Evolutionary conservation across 345 rosid genomes (phyloP), one percentile per base, ranked within the genome.

Genomic region (Sonneratia alba): DNA sequence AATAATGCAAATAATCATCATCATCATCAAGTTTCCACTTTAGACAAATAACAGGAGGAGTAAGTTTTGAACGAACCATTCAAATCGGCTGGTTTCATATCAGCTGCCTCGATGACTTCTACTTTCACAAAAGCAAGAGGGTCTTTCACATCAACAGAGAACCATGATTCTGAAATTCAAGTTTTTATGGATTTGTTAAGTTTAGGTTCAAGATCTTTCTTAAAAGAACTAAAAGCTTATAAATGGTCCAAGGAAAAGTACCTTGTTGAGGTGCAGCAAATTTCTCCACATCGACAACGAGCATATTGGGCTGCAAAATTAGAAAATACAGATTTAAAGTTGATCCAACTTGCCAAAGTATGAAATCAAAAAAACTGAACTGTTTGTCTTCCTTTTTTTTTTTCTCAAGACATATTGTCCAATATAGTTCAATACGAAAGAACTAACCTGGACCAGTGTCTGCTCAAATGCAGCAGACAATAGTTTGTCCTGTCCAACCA

Each of bases 221-320:
- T 11, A 32, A 36, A 71, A 22, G 15, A 34, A 67, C 70, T 40
- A 22, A 67, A 56, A 56, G 9, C 62, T 56, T 15, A 15, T 56
- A 21, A 56, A 43, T 8, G 18, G 14, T 13, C 51, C 51, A 47
- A 47, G 51, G 9, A 13, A 13, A 74, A 77, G 68, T 81, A 87
- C 97, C 94, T 81, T 85, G 71, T 47, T 79, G 65, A 62, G 90
- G 83, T 65, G 89, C 81, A 72, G 77, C 84, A 62, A 95, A 87
- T 79, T 95, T 95, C 83, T 89, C 96, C 81, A 92, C 71, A 77
- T 95, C 97, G 78, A 86, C 96, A 47, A 95, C 99, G 70, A 95
- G 90, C 96, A 95, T 95, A 81, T 95, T 95, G 59, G 99, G 99
- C 99, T 95, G 88, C 73, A 82, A 77, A 38, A 36, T 56, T 43